Conservation (phyloP, 2,329 filamentous ascomycete genomes). For the Aureobasidium sp. region DNA sequence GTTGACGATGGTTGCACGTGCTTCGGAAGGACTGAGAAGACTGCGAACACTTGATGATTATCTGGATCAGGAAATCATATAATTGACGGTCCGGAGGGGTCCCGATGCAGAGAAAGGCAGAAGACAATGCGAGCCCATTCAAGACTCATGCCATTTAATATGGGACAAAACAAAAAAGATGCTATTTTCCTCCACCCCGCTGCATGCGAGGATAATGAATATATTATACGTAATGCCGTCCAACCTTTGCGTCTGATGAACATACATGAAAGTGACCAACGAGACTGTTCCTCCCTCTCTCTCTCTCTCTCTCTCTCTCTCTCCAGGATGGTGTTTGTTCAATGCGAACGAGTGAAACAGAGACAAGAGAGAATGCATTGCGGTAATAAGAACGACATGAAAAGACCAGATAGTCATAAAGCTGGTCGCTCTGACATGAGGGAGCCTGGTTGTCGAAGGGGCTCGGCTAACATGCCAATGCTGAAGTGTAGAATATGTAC, state of each 20-base stretch:
- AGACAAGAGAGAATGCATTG: constrained; percentile 14
- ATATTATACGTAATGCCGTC: constrained; percentile 13
- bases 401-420: not conserved
- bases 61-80: too few relatives aligned
- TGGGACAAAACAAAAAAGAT: constrained; percentile 4
- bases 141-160: not conserved
- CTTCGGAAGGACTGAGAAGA: too few relatives aligned
- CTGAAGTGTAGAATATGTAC: constrained; percentile 15
- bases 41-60: too few relatives aligned
- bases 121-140: not conserved
- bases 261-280: constrained; percentile 1
- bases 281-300: constrained; percentile 11
- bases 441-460: constrained; percentile 1
- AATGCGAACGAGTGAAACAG: not conserved
- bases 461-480: constrained; percentile 6
- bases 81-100: too few relatives aligned
- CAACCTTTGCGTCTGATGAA: not conserved
- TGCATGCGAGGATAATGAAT: constrained; percentile 14
- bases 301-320: not conserved
- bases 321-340: constrained; percentile 14
- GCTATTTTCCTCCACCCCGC: constrained; percentile 7
- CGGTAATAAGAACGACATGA: not conserved
- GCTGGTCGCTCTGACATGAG: not conserved
- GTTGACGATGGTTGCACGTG: too few relatives aligned
- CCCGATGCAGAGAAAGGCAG: not conserved